Evolutionary conservation across 208 protist genomes (phyloP), one percentile per base, ranked within the genome.

Genomic region (Leishmania major): DNA sequence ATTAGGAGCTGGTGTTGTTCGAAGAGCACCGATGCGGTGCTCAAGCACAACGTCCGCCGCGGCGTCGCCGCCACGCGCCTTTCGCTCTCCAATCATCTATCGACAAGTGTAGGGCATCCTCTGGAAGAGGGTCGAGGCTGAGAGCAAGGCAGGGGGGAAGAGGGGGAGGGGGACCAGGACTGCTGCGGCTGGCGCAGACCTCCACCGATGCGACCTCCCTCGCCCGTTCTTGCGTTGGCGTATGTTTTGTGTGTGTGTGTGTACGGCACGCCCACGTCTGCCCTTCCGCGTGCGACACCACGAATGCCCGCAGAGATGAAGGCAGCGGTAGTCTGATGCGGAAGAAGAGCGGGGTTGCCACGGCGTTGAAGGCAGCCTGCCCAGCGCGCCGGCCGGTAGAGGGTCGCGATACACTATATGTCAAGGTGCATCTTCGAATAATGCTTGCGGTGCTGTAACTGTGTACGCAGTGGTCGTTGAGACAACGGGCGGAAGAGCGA

Each of bases 1-100:
- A 35, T 6, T 43, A 45, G 43, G 3, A n/a, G 15, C 43, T 47
- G 28, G 43, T 19, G 40, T 10, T 22, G 40, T 22, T 19, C 25
- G 7, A n/a, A 2, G 28, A 35, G 66, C 43, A n/a, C 75, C 81
- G 57, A 31, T 77, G 55, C 81, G 22, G 28, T 17, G 43, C 25
- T 1, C 76, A 17, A 15, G 59, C 4, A 40, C 45, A 13, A 73
- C 57, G n/a, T 73, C 76, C 10, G 40, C 70, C 40, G 40, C 76
- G 5, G 60, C 69, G 4, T 47, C 73, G 31, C 22, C 67, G 31
- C 76, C 67, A 28, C 51, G 35, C 35, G 7, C 31, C 11, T 80
- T 80, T 19, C 75, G 31, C 47, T 84, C 81, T 40, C 75, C 81
- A 1, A 84, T 84, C 59, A 80, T 84, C 11, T 84, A 79, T 64